Base-by-base conservation (phyloP, 2,329 filamentous ascomycete species). In the Fusarium floridanum region DNA sequence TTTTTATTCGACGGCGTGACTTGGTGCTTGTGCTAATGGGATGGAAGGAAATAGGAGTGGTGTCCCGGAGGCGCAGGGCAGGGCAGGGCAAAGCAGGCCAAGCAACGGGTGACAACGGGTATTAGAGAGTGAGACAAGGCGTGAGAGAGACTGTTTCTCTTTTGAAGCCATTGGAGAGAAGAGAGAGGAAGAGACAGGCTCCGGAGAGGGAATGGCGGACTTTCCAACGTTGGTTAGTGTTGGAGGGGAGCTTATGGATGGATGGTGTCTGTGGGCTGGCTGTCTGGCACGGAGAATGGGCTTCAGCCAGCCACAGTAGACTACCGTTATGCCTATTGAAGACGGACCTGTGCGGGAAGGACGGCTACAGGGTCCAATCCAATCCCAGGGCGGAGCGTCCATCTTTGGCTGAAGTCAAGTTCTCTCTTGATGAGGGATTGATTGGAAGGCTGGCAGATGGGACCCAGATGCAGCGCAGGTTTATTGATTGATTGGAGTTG, bases 151-250 rank as follows among this genome's bases (percentile, higher is more conserved):
- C 37, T 45, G 39, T 39, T 70, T 55, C 34, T 55, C 24, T 64
- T 36, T 37, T 12, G 37, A 61, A 50, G 36, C 43, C 57, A 64
- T 56, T 14, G 29, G 45, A 53, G 22, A 27, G 29, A 39, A 45
- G 20, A 50, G 14, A 27, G 24, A 60, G 56, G 36, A 24, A 32
- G 11, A 27, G 24, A 65, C 62, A 27, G 34, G 56, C 64, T 74
- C 71, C 71, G 67, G 71, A 72, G 71, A 68, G 53, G 71, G 71
- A 74, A 74, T 74, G 61, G 60, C 48, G 55, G 56, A 45, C 45
- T 10, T 24, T 32, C 39, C 41, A 43, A 39, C 17, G 56, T 24
- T 56, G 17, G 56, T 27, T 48, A 48, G 45, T 27, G 24, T 12
- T n/a, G 14, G 45, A 11, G 43, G 9, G 41, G 20, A 45, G 43